Percentiles rank a stretch among this genome's conserved stretches.
Evolutionary conservation across 768 basidiomycete genomes (phyloP).

Genomic region (Suillus ampliporus): DNA sequence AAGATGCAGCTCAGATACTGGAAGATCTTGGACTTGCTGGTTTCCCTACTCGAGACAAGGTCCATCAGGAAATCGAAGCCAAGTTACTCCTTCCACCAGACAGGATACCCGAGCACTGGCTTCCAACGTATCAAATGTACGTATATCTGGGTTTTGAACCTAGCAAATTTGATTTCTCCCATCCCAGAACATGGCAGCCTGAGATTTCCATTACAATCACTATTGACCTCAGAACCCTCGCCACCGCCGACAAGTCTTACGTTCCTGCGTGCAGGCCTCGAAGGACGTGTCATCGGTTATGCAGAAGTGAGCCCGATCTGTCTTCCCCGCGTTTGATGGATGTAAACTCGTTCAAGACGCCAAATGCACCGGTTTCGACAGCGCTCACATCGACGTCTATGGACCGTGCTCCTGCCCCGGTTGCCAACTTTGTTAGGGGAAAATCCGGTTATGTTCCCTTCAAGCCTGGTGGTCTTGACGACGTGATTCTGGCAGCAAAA

Average conservation of each 20-base stretch:
- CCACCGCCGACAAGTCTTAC: slow-evolving; percentile 75
- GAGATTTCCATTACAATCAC: slow-evolving; percentile 61
- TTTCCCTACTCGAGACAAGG: slow-evolving; percentile 61
- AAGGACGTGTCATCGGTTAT: slow-evolving; percentile 83
- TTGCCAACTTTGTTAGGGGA: slow-evolving; percentile 86
- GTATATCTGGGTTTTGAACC: slow-evolving; percentile 29
- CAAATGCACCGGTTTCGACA: slow-evolving; percentile 59
- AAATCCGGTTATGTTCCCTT: slow-evolving; percentile 95
- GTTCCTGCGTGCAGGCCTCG: slow-evolving; percentile 79
- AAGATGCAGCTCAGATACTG: slow-evolving; percentile 51
- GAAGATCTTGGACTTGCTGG: slow-evolving; percentile 60
- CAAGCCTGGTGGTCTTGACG: slow-evolving; percentile 91
- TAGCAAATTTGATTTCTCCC: slow-evolving; percentile 18
- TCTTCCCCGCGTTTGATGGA: slow-evolving; percentile 8
- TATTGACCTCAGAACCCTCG: slow-evolving; percentile 70
- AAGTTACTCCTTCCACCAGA: slow-evolving; percentile 74
- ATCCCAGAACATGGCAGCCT: slow-evolving; percentile 73
- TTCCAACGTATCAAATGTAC: slow-evolving; percentile 86
- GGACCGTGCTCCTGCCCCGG: slow-evolving; percentile 81
- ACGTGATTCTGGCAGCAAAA: slow-evolving; percentile 45
- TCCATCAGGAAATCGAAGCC: slow-evolving; percentile 75
- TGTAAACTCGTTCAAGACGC: slow-evolving; percentile 46
- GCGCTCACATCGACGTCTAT: slow-evolving; percentile 87
- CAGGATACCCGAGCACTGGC: slow-evolving; percentile 70
- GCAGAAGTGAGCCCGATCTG: slow-evolving; percentile 62